Percentiles rank a stretch among this genome's conserved stretches.
These are phyloP conservation scores for Peronosclerospora sorghi DNA, from an alignment of 352 stramenopile species.

Conservation along the genomic window DNA sequence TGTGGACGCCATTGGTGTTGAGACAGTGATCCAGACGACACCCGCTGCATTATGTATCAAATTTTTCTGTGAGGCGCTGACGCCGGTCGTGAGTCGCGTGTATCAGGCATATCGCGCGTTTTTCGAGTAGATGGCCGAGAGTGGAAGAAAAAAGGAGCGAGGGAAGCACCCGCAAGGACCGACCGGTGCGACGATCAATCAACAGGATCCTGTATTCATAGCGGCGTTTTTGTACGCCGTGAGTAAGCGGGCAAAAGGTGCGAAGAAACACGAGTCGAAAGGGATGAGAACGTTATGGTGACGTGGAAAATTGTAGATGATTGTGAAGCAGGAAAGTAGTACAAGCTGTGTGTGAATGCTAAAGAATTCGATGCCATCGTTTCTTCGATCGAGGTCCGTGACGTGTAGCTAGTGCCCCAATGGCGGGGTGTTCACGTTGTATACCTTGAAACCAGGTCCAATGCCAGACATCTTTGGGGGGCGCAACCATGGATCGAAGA, in stretches of 20 bases:
- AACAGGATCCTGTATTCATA: conserved; percentile 38
- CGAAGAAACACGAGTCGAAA: not conserved
- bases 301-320: too few species aligned
- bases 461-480: conserved; percentile 33
- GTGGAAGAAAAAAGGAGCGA: conserved; percentile 10
- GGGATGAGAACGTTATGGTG: conserved; percentile 2
- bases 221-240: conserved; percentile 57
- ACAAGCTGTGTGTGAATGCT: conserved; percentile 38
- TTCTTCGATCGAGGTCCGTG: conserved; percentile 47
- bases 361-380: conserved; percentile 58
- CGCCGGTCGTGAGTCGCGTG: conserved; percentile 48
- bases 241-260: conserved; percentile 52
- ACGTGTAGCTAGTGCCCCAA: not conserved
- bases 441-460: conserved; percentile 15
- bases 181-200: conserved; percentile 18
- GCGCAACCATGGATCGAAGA: conserved; percentile 24
- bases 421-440: not conserved
- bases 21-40: conserved; percentile 33
- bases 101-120: conserved; percentile 35
- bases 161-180: conserved; percentile 14
- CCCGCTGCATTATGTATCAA: conserved; percentile 56
- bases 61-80: conserved; percentile 53
- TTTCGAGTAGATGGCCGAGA: conserved; percentile 9
- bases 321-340: conserved; percentile 49
- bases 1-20: conserved; percentile 35